Base-by-base conservation (phyloP, 2,329 filamentous ascomycete species). In the Lachnellula arida region DNA sequence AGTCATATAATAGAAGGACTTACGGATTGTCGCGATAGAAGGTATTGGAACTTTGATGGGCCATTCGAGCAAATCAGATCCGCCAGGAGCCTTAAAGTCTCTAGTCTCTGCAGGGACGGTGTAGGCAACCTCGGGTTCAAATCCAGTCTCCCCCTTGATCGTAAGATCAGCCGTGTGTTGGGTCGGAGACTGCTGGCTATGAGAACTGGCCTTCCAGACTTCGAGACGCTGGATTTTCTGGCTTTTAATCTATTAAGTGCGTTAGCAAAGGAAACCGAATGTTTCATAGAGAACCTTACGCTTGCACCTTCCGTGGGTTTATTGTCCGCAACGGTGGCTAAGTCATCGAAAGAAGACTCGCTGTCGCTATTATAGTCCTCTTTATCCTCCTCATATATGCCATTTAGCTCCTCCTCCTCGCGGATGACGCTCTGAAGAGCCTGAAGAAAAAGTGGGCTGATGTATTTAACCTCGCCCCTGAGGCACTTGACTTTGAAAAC, bases 101-200 rank as follows among this genome's bases (percentile, higher is more conserved):
- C 54, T 59, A 5, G 52, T 19, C 47, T 69, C 68, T 3, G 51
- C 60, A 47, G 67, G 68, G 32, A 68, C 66, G 3, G 60, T 23
- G 49, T 69, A 66, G 6, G 47, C 17, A 8, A 19, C 12, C 2
- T 19, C 17, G 12, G 42, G 42, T 44, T 14, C n/a, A 6, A 44
- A n/a, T n/a, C n/a, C n/a, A n/a, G n/a, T 44, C 12, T 14, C 42
- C 22, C 6, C 42, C 39, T 40, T 40, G 12, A 56, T 32, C n/a
- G 39, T 63, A 23, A 68, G 54, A 39, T 59, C 66, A 15, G 68
- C 50, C 3, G 51, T 56, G 1, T 14, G 5, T 5, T 35, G 35
- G 5, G 23, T 44, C 9, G 40, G 46, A 22, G 22, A 17, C 35
- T 52, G 19, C 49, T n/a, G 47, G 28, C 9, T 4, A 32, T 32